Base-by-base conservation (phyloP, 768 basidiomycete species). In the Phylloporus sp. region DNA sequence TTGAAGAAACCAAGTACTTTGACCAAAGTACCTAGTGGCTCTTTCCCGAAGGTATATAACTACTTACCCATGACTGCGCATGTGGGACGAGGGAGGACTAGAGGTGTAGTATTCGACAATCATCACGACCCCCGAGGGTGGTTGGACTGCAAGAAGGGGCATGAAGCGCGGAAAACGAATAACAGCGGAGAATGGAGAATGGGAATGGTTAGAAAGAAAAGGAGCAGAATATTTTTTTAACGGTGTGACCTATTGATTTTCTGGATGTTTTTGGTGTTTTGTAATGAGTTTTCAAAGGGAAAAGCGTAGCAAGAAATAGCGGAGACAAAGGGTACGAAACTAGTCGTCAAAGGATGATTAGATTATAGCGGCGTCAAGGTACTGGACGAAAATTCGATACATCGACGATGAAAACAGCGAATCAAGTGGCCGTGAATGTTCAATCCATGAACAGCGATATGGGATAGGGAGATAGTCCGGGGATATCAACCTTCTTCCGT, bases 151-250 rank as follows among this genome's bases (percentile, higher is more conserved):
- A 42, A 20, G 28, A 45, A 22, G 27, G 34, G 20, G 50, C 47
- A 39, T 52, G 12, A 56, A 57, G 24, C 45, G 43, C 48, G n/a
- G 55, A 35, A 54, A 53, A 36, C 52, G 56, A 64, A 58, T 52
- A 61, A 57, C 34, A 50, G 45, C 42, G 22, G 55, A 51, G 35
- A 36, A 53, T 26, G 26, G 49, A 6, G 42, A 49, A 72, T 32
- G 72, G 69, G 69, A 64, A 59, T 58, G 36, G 39, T 69, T 63
- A 68, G 72, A 66, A 70, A 28, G 68, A 69, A 56, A 53, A 66
- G 57, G 13, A 53, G 40, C 56, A 62, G 63, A 65, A 69, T 79
- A 69, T 82, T 81, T 81, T 81, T 80, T n/a, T n/a, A n/a, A 72
- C 73, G 59, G 58, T 64, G 71, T 68, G 72, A 68, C 50, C 50